Evolutionary conservation across 176 grass and related monocot genomes (phyloP), one percentile per base, ranked within the genome.

Genomic region (Eragrostis curvula): DNA sequence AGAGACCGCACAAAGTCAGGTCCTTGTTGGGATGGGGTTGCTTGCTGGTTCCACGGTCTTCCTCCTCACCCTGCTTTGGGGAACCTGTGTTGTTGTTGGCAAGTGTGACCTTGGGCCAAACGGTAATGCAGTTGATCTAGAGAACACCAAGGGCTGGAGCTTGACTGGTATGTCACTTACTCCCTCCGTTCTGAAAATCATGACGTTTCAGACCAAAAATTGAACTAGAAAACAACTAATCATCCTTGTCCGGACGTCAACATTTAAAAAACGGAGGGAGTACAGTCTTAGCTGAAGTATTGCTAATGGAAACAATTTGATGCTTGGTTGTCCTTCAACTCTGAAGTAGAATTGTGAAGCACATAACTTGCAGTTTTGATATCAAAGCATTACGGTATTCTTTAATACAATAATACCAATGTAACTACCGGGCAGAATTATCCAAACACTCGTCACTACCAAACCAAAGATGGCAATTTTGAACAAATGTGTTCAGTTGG

Each of bases 31-130:
- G 36, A 99, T 96, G 93, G 96, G 96, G 51, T 80, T 99, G 72
- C 96, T 99, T 80, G 91, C 96, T 81, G 96, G 96, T 65, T 99
- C 96, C 28, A 99, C 96, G 0, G 89, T 99, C 68, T 93, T 99
- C 85, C 96, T 99, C 70, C 51, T 99, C 25, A 99, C 96, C 17
- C 17, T 99, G 46, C 93, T 99, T 32, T 99, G 96, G 96, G 96
- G 96, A 84, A 93, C 93, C 68, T 99, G 96, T 85, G 56, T 99
- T 13, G 69, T 99, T 84, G 96, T 99, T 87, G 96, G 93, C 53
- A 99, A 96, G 65, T 99, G 93, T 71, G 96, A 96, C 51, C 63
- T 99, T 73, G 74, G 75, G 47, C 87, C 90, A n/a, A 60, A 82
- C 6, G 44, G 60, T 65, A 68, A 72, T 52, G 86, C 91, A 36